A percentile compares a stretch with the other conserved stretches of the same genome.
Conservation (phyloP, 345 rosid species). For the Laguncularia racemosa region DNA sequence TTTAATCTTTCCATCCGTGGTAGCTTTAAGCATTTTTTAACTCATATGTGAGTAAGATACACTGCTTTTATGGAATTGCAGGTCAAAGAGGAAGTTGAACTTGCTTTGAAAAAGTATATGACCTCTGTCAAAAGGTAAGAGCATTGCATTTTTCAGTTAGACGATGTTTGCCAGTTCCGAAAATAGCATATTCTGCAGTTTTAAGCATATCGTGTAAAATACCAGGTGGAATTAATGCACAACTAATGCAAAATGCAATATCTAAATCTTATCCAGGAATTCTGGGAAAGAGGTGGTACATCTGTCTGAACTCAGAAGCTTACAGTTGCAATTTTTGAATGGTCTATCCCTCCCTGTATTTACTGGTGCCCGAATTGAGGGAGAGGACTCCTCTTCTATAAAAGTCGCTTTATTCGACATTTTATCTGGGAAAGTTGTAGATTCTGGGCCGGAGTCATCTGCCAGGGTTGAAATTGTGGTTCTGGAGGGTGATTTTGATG, state of each 20-base stretch:
- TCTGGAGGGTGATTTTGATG: conserved; percentile 90
- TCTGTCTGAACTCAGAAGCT: conserved; percentile 49
- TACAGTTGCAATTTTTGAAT: conserved; percentile 63
- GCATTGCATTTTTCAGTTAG: background rate
- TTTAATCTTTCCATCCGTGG: too few relatives aligned
- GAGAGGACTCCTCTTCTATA: conserved; percentile 56
- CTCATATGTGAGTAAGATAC: too few relatives aligned
- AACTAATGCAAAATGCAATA: conserved; percentile 1
- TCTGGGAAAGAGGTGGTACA: conserved; percentile 49
- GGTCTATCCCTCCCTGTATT: conserved; percentile 80
- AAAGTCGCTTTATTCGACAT: conserved; percentile 68
- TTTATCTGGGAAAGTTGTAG: conserved; percentile 48
- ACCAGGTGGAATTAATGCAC: background rate
- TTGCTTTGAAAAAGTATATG: conserved; percentile 73
- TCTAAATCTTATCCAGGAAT: conserved; percentile 36
- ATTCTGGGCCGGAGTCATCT: conserved; percentile 58
- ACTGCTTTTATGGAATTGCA: conserved; percentile 19
- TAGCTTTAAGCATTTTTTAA: too few relatives aligned
- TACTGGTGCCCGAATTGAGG: conserved; percentile 91
- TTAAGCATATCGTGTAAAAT: background rate
- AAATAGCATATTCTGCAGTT: background rate
- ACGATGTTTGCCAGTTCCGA: background rate
- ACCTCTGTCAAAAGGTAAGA: conserved; percentile 54
- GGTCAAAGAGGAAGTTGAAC: conserved; percentile 96
- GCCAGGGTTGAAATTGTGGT: conserved; percentile 82